phyloP scores from a whole-genome alignment of 2,329 filamentous ascomycete species.

The Bipolaris bicolor region DNA sequence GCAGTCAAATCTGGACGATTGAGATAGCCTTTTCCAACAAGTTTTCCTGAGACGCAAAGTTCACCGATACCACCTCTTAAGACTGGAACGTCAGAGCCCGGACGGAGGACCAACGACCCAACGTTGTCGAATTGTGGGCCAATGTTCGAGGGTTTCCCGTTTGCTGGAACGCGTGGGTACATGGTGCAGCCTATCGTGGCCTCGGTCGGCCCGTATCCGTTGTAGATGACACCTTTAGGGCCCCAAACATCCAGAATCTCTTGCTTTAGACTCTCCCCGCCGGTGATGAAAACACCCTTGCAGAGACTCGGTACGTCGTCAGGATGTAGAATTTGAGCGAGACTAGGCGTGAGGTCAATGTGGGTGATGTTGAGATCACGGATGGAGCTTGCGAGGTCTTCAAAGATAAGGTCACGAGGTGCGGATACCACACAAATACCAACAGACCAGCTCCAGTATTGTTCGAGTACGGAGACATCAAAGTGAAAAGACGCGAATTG shows the following conservation, averaged over 20 bases:
- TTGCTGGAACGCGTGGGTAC: conserved; percentile 77
- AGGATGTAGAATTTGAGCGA: conserved; percentile 79
- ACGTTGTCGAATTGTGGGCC: conserved; percentile 87
- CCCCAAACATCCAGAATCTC: conserved; percentile 91
- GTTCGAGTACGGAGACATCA: conserved; percentile 89
- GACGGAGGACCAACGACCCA: conserved; percentile 77
- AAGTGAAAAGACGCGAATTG: conserved; percentile 96
- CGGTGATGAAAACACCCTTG: conserved; percentile 88
- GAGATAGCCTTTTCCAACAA: conserved; percentile 89
- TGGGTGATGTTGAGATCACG: conserved; percentile 78
- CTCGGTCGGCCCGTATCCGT: conserved; percentile 89
- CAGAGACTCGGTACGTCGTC: conserved; percentile 80
- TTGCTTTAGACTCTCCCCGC: conserved; percentile 85
- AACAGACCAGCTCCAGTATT: conserved; percentile 95
- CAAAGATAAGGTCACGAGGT: conserved; percentile 81
- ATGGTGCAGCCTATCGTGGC: conserved; percentile 93
- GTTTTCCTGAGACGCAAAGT: conserved; percentile 82
- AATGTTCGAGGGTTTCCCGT: conserved; percentile 86
- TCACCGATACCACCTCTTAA: conserved; percentile 82
- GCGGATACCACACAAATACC: conserved; percentile 84
- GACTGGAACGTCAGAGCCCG: conserved; percentile 72
- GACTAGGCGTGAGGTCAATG: conserved; percentile 87
- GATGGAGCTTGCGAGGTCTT: conserved; percentile 78
- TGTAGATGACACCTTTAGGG: conserved; percentile 79
- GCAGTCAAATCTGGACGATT: conserved; percentile 77